A percentile compares a stretch with the other conserved stretches of the same genome.
phyloP scores from a whole-genome alignment of 257 asterid species.

The Avicennia marina region DNA sequence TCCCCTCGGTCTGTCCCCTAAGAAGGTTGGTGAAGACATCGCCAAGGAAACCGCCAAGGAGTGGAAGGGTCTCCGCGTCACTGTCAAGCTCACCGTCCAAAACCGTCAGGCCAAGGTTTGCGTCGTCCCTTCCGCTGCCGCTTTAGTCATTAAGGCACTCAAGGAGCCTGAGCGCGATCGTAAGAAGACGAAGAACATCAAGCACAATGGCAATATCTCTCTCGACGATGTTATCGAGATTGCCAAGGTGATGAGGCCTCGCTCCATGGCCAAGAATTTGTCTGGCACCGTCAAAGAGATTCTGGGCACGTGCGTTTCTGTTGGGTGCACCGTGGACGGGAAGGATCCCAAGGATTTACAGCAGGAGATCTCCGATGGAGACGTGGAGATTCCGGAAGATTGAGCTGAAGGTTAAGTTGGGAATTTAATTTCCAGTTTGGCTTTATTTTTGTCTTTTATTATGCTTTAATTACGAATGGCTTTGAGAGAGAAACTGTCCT shows the following conservation, averaged over 20 bases:
- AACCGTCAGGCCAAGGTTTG: conserved; percentile 31
- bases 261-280: conserved; percentile 39
- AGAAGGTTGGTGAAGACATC: conserved; percentile 36
- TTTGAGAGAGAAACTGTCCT: too few relatives aligned
- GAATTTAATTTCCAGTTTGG: background rate
- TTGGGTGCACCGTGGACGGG: conserved; percentile 37
- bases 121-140: conserved; percentile 34
- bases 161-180: conserved; percentile 35
- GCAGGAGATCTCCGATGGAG: conserved; percentile 33
- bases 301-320: conserved; percentile 34
- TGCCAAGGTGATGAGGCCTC: conserved; percentile 18
- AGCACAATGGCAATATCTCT: conserved; percentile 30
- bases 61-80: conserved; percentile 37
- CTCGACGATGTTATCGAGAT: conserved; percentile 32
- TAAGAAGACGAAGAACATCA: conserved; percentile 31
- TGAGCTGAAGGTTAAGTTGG: background rate
- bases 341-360: conserved; percentile 29
- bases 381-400: conserved; percentile 31
- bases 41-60: conserved; percentile 35
- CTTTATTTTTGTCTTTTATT: background rate
- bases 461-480: background rate
- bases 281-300: conserved; percentile 34
- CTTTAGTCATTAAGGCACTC: conserved; percentile 29
- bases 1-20: conserved; percentile 31
- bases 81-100: conserved; percentile 24